Evolutionary conservation across 176 grass and related monocot species (phyloP).

Genomic region (Tillandsia leiboldiana): DNA sequence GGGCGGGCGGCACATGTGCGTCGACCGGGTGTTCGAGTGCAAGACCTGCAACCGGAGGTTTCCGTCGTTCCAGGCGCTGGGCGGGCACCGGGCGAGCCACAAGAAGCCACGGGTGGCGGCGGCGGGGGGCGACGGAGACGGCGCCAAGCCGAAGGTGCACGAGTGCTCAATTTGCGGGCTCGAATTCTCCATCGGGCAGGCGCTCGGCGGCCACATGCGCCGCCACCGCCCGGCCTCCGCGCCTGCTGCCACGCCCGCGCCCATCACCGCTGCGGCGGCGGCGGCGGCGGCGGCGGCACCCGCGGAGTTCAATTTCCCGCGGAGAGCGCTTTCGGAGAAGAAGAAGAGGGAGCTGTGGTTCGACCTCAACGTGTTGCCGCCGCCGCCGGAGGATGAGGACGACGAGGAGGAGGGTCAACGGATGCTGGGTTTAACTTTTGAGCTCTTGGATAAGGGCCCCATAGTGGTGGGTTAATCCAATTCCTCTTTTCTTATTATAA

Average conservation of each 20-base stretch:
- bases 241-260: neutral
- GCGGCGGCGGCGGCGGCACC: too few relatives aligned
- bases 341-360: conserved; percentile 1
- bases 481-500: neutral
- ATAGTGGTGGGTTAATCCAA: conserved; percentile 29
- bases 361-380: conserved; percentile 47
- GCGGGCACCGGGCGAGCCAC: conserved; percentile 91
- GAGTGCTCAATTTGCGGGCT: conserved; percentile 27
- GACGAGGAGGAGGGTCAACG: neutral
- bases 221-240: conserved; percentile 4
- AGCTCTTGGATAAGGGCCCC: conserved; percentile 16
- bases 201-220: conserved; percentile 32
- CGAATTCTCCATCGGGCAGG: conserved; percentile 27
- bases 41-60: conserved; percentile 88
- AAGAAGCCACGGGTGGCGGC: conserved; percentile 58
- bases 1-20: too few relatives aligned
- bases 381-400: conserved; percentile 40
- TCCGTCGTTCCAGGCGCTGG: conserved; percentile 85
- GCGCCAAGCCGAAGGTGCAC: conserved; percentile 34
- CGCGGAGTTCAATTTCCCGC: too few relatives aligned
- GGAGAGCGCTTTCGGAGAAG: neutral
- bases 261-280: too few relatives aligned
- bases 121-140: conserved; percentile 21
- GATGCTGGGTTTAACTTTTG: neutral
- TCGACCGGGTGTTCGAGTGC: conserved; percentile 55